phyloP scores from a whole-genome alignment of 2,329 filamentous ascomycete genomes.

The Trichoderma lentiforme region DNA sequence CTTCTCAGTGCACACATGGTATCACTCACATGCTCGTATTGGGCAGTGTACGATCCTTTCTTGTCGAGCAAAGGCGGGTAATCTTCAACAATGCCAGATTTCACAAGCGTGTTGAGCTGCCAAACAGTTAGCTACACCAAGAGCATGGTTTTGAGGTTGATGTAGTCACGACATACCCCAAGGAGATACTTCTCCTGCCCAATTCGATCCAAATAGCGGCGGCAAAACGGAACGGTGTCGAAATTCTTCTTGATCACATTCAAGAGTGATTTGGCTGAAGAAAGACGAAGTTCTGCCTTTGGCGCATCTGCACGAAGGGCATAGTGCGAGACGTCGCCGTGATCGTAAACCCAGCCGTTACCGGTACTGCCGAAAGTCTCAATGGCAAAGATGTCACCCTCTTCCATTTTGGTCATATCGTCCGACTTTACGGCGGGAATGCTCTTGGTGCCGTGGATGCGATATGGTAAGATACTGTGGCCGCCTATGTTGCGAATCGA shows the following conservation, averaged over 20 bases:
- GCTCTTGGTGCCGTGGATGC: slow-evolving; percentile 76
- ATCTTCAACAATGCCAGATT: slow-evolving; percentile 73
- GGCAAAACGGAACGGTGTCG: slow-evolving; percentile 77
- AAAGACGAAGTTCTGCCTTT: slow-evolving; percentile 55
- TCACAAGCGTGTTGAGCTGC: slow-evolving; percentile 75
- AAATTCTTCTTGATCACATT: slow-evolving; percentile 90
- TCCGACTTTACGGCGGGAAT: slow-evolving; percentile 75
- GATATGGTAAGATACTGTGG: slow-evolving; percentile 72
- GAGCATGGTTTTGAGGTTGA: not conserved
- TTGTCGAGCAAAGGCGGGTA: slow-evolving; percentile 81
- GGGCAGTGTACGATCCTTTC: slow-evolving; percentile 84
- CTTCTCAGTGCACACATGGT: not conserved
- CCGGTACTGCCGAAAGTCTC: slow-evolving; percentile 81
- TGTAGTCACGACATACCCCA: slow-evolving; percentile 50
- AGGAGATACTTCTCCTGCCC: slow-evolving; percentile 88
- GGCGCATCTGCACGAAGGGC: slow-evolving; percentile 66
- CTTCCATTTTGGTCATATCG: slow-evolving; percentile 81
- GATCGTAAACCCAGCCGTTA: slow-evolving; percentile 68
- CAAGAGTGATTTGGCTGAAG: slow-evolving; percentile 73
- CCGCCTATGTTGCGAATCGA: slow-evolving; percentile 70
- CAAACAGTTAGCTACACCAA: not conserved
- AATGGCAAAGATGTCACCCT: slow-evolving; percentile 77
- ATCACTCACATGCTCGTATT: slow-evolving; percentile 77
- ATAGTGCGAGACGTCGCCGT: slow-evolving; percentile 81
- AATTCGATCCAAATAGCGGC: slow-evolving; percentile 77